A percentile compares a stretch with the other conserved stretches of the same genome.
Conservation (phyloP, 1,139 yeast genomes). For the Arxiozyma slooffiae region DNA sequence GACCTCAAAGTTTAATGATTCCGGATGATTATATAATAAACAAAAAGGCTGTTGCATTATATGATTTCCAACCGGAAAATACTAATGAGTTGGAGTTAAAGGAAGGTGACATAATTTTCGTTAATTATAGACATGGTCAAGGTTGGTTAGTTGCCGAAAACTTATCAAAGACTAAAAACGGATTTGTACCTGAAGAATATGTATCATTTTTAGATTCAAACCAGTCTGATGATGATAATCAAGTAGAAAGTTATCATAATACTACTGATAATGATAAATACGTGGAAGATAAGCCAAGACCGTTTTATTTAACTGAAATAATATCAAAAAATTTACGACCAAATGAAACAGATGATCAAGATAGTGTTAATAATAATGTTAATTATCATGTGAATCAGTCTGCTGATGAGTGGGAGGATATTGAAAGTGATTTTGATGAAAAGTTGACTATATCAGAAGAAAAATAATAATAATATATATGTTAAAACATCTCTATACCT, state of each 20-base stretch:
- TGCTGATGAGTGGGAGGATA: slow-evolving; percentile 36
- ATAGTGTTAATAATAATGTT: slow-evolving; percentile 1
- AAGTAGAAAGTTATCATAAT: slow-evolving; percentile 14
- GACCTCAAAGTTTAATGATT: slow-evolving; percentile 27
- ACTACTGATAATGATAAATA: slow-evolving; percentile 17
- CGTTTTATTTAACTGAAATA: slow-evolving; percentile 28
- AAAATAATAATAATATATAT: background rate
- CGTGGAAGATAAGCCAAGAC: slow-evolving; percentile 27
- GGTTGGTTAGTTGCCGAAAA: slow-evolving; percentile 89
- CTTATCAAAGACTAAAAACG: slow-evolving; percentile 40
- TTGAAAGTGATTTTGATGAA: slow-evolving; percentile 16
- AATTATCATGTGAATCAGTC: slow-evolving; percentile 12
- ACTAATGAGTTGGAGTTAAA: slow-evolving; percentile 74
- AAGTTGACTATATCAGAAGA: slow-evolving; percentile 13
- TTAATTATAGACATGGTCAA: slow-evolving; percentile 87
- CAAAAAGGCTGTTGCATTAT: slow-evolving; percentile 71
- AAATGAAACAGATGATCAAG: background rate
- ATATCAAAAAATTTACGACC: slow-evolving; percentile 20
- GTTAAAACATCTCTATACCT: background rate
- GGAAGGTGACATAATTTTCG: slow-evolving; percentile 80
- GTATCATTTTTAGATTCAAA: slow-evolving; percentile 44
- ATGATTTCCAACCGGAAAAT: slow-evolving; percentile 85
- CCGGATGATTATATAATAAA: slow-evolving; percentile 34
- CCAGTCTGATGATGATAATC: slow-evolving; percentile 14
- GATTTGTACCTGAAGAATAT: slow-evolving; percentile 91